Evolutionary conservation across 495 filamentous ascomycete species (phyloP).

Genomic region (Durotheca rogersii): DNA sequence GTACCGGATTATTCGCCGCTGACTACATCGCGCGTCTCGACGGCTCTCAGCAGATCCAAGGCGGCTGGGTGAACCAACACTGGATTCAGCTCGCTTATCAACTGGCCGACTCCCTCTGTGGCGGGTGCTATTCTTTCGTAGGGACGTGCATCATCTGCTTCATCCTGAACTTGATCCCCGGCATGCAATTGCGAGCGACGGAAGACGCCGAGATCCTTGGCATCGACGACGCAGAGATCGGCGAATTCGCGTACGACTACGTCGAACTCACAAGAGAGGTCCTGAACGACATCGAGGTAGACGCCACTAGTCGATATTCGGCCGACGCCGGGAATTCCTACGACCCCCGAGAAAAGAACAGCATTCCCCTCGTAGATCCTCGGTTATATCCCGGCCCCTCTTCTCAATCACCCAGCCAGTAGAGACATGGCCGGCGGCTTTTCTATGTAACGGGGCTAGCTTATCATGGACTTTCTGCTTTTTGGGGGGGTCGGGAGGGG

Average conservation of each 20-base stretch:
- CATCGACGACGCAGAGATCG: conserved; percentile 93
- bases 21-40: conserved; percentile 92
- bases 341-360: conserved; percentile 39
- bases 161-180: conserved; percentile 82
- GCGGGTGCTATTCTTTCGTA: conserved; percentile 82
- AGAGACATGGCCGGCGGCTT: background rate
- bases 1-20: conserved; percentile 90
- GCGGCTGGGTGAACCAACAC: conserved; percentile 89
- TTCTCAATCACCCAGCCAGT: conserved; percentile 15
- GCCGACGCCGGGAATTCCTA: conserved; percentile 28
- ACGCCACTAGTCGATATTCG: conserved; percentile 43
- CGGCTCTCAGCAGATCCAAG: conserved; percentile 65
- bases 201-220: conserved; percentile 89
- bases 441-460: conserved; percentile 15
- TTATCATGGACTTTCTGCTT: conserved; percentile 1
- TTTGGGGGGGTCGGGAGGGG: too few relatives aligned
- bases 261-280: conserved; percentile 90
- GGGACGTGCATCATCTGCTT: conserved; percentile 86
- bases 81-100: conserved; percentile 89
- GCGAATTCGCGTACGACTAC: conserved; percentile 98
- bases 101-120: conserved; percentile 80
- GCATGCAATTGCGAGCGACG: conserved; percentile 72
- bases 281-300: conserved; percentile 58
- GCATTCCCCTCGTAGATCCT: conserved; percentile 38
- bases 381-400: conserved; percentile 27